A percentile compares a stretch with the other conserved stretches of the same genome.
phyloP scores from a whole-genome alignment of 1,139 yeast genomes.

The Magnusiomyces sp. region DNA sequence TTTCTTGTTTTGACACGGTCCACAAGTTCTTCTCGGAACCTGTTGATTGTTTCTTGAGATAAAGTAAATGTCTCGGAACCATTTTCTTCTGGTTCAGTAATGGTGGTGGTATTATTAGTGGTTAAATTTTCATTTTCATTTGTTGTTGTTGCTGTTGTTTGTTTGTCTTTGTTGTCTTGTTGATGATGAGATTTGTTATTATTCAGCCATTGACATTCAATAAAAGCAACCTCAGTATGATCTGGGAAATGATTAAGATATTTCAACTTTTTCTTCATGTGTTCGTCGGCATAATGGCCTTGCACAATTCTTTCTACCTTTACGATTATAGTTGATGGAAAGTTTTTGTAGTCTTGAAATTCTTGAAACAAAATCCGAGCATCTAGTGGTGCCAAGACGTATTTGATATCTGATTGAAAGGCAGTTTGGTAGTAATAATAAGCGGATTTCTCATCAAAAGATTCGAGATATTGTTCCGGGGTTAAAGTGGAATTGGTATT shows the following conservation, averaged over 20 bases:
- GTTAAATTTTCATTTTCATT: not conserved
- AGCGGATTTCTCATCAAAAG: constrained; percentile 34
- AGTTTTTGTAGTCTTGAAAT: constrained; percentile 51
- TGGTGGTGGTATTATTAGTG: not conserved
- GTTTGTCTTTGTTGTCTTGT: not conserved
- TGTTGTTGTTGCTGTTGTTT: not conserved
- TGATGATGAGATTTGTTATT: not conserved
- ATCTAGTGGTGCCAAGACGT: constrained; percentile 70
- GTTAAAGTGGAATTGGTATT: not conserved
- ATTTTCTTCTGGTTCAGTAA: not conserved
- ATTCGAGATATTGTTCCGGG: not conserved
- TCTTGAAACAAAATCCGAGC: constrained; percentile 59
- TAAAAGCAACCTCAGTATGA: constrained; percentile 74
- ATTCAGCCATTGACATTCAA: constrained; percentile 76
- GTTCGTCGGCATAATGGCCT: constrained; percentile 49
- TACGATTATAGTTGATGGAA: constrained; percentile 58
- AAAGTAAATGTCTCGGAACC: not conserved
- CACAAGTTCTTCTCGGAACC: not conserved
- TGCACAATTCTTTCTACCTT: constrained; percentile 62
- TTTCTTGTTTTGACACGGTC: not conserved
- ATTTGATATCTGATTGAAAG: constrained; percentile 56
- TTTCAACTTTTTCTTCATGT: constrained; percentile 53
- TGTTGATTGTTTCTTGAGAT: not conserved
- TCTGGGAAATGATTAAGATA: constrained; percentile 74
- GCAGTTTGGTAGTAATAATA: constrained; percentile 66